Base-by-base conservation (phyloP, 176 grass and related monocot species). In the Bromus sterilis region DNA sequence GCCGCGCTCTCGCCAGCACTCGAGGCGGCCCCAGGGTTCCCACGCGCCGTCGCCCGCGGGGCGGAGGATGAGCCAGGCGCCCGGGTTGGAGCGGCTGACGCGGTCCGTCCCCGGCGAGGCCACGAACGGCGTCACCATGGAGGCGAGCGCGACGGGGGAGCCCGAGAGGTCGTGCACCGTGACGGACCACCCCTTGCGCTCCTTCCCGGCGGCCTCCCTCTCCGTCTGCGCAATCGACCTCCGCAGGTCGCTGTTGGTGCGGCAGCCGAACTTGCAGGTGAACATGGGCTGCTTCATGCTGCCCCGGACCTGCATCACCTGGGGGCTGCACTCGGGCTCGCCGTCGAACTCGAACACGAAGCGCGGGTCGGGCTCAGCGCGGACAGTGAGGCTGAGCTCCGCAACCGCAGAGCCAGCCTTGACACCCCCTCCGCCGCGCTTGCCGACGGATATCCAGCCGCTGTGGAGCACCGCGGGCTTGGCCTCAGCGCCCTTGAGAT, bases 81-180 rank as follows among this genome's bases (percentile, higher is more conserved):
- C 96, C 0, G 96, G 96, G 79, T 99, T 99, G 63, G 90, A 99
- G 18, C 89, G 82, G 87, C 90, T 88, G 1, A 99, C 96, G 72
- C 96, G 87, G 72, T 93, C 91, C 5, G 93, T 86, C 4, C 96
- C 91, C 0, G 93, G 88, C 0, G 96, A 99, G 4, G 96, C 89
- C n/a, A 99, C 93, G 73, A 99, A 99, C 0, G 96, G 96, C 21
- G 96, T 99, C 8, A 95, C 89, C 96, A 99, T 99, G 37, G 96
- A 99, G 1, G 96, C 96, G 24, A 99, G 78, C 39, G 96, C 96
- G 9, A 99, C 93, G 9, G 96, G 91, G 4, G 96, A 95, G 4
- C 96, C 96, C 5, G 93, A 95, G 10, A 99, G 93, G 66, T 99
- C 96, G 82, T 99, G 96, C 39, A 99, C 93, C n/a, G 91, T 99